These are phyloP conservation scores for Thraustochytrium sp. DNA, from an alignment of 352 stramenopile genomes.

Conservation along the genomic window DNA sequence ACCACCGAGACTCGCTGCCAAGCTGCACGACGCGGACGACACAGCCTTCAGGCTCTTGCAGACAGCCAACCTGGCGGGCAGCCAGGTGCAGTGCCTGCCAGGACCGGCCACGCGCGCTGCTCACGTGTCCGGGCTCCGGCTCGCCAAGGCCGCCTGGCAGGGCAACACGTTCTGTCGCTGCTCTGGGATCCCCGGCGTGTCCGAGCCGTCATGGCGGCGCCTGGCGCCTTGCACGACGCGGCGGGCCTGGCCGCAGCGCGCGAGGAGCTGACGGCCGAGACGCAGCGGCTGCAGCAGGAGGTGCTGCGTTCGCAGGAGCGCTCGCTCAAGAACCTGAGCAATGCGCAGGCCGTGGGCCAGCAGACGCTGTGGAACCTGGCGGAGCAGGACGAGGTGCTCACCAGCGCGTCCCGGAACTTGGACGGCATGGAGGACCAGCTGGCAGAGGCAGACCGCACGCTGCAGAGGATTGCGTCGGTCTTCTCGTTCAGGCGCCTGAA, in stretches of 20 bases:
- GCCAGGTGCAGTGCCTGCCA: too few species aligned
- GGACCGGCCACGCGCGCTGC: too few species aligned
- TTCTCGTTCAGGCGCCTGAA: not conserved
- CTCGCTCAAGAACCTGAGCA: not conserved
- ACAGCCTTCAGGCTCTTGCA: too few species aligned
- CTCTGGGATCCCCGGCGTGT: too few species aligned
- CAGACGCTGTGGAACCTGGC: not conserved
- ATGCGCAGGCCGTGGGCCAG: not conserved
- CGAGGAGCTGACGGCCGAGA: not conserved
- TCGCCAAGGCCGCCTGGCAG: too few species aligned
- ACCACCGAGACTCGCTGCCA: too few species aligned
- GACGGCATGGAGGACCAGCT: not conserved
- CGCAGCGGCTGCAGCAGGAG: not conserved
- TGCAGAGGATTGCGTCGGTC: slow-evolving; percentile 7
- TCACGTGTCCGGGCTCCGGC: too few species aligned
- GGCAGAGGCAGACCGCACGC: not conserved
- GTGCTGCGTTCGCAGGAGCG: slow-evolving; percentile 3
- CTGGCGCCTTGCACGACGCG: not conserved
- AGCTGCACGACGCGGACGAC: too few species aligned
- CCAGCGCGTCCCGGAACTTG: not conserved
- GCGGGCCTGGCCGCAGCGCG: not conserved
- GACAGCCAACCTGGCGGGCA: too few species aligned
- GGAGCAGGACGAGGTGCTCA: slow-evolving; percentile 14
- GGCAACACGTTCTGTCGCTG: too few species aligned
- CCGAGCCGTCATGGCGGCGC: too few species aligned